phyloP scores from a whole-genome alignment of 2,329 filamentous ascomycete species.

The Diaporthe citri region DNA sequence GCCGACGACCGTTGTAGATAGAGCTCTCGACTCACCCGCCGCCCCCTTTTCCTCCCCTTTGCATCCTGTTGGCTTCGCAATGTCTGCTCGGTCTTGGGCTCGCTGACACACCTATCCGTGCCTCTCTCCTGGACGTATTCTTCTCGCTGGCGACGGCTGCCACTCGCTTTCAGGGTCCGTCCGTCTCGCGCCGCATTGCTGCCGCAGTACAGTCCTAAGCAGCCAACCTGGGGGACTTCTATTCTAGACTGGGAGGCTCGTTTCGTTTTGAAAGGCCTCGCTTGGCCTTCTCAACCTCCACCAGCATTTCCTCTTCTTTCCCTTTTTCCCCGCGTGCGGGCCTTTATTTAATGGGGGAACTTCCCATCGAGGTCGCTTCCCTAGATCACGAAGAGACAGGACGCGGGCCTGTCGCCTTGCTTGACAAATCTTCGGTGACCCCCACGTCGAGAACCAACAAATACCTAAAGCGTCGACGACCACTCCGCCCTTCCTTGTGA shows the following conservation, averaged over 20 bases:
- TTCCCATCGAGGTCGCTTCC: constrained; percentile 12
- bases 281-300: neutral
- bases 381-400: constrained; percentile 1
- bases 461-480: constrained; percentile 11
- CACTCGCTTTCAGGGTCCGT: constrained; percentile 34
- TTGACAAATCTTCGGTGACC: constrained; percentile 14
- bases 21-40: constrained; percentile 10
- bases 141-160: constrained; percentile 13
- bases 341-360: constrained; percentile 11
- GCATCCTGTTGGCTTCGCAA: neutral
- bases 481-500: constrained; percentile 30
- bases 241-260: constrained; percentile 2
- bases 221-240: neutral
- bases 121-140: neutral
- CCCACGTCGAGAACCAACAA: constrained; percentile 34
- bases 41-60: neutral
- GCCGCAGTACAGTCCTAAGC: neutral
- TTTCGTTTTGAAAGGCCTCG: neutral
- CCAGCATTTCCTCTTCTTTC: neutral
- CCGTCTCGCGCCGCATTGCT: constrained; percentile 3
- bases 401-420: constrained; percentile 12
- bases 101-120: constrained; percentile 2
- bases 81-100: constrained; percentile 13
- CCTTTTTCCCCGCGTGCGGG: neutral
- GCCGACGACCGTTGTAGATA: constrained; percentile 15